Percentiles rank a stretch among this genome's conserved stretches.
These are phyloP conservation scores for Candida freyschussii DNA, from an alignment of 1,139 yeast species.

Conservation along the genomic window DNA sequence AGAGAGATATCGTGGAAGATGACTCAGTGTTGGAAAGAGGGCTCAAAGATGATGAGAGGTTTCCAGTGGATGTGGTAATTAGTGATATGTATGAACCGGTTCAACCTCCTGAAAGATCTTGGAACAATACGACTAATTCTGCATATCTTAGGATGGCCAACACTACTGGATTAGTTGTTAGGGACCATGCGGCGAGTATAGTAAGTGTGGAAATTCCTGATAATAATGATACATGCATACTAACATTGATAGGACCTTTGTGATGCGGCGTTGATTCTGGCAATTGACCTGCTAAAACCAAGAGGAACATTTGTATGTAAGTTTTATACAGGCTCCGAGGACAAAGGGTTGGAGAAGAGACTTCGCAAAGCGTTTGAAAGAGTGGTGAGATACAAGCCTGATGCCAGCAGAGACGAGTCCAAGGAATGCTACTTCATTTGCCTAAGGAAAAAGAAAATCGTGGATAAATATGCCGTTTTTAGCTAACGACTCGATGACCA, in stretches of 20 bases:
- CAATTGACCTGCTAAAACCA: slow-evolving; percentile 61
- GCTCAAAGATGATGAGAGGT: slow-evolving; percentile 9
- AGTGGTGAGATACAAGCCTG: slow-evolving; percentile 57
- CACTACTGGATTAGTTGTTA: slow-evolving; percentile 56
- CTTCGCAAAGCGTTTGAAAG: slow-evolving; percentile 52
- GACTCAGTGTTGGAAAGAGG: slow-evolving; percentile 3
- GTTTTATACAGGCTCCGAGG: slow-evolving; percentile 67
- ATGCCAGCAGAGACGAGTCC: slow-evolving; percentile 55
- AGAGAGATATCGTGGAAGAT: slow-evolving; percentile 7
- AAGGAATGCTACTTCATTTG: slow-evolving; percentile 74
- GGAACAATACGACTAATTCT: slow-evolving; percentile 69
- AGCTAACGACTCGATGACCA: too few relatives aligned
- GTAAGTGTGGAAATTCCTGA: slow-evolving; percentile 32
- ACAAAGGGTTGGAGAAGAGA: slow-evolving; percentile 50
- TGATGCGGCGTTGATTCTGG: slow-evolving; percentile 81
- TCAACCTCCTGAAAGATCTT: slow-evolving; percentile 58
- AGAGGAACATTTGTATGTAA: slow-evolving; percentile 75
- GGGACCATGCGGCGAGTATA: slow-evolving; percentile 58
- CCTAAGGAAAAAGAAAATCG: slow-evolving; percentile 38
- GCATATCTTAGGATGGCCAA: slow-evolving; percentile 78
- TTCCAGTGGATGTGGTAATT: slow-evolving; percentile 62
- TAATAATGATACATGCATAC: background rate
- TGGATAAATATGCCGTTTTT: slow-evolving; percentile 48
- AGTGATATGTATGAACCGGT: slow-evolving; percentile 87
- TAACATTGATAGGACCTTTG: slow-evolving; percentile 59